phyloP scores from a whole-genome alignment of 352 stramenopile genomes.

The Phytophthora pistaciae region DNA sequence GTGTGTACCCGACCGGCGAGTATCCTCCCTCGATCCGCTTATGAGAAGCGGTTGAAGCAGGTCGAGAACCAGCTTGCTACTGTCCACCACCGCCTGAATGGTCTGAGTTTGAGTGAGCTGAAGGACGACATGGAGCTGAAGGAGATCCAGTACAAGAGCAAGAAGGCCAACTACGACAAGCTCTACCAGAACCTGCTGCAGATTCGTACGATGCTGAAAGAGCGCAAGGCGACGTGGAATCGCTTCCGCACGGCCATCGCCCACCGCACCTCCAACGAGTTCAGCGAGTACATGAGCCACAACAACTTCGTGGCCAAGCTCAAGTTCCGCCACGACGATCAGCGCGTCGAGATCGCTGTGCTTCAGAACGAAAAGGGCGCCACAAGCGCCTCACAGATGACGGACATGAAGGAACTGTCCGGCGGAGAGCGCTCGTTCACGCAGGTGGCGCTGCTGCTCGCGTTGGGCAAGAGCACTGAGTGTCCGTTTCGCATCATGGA shows the following conservation, averaged over 20 bases:
- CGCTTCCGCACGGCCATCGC: background rate
- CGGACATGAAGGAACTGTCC: slow-evolving; percentile 1
- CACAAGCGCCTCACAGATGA: background rate
- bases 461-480: background rate
- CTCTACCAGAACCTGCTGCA: background rate
- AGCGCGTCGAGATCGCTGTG: background rate
- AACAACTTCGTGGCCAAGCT: background rate
- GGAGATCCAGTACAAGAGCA: background rate
- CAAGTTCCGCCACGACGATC: background rate
- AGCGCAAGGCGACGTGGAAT: background rate
- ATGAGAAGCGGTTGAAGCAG: background rate
- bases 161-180: slow-evolving; percentile 5
- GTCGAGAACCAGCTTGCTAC: background rate
- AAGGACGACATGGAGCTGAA: background rate
- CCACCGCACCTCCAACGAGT: background rate
- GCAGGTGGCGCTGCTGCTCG: background rate
- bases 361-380: slow-evolving; percentile 2
- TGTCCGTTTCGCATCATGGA: slow-evolving; percentile 1
- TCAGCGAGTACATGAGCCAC: background rate
- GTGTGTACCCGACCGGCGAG: background rate
- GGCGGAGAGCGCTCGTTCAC: background rate
- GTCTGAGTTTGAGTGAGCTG: background rate
- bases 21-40: background rate
- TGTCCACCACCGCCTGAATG: background rate
- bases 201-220: background rate